Evolutionary conservation across 2,329 filamentous ascomycete species (phyloP).

Genomic region (Pseudopithomyces chartarum): DNA sequence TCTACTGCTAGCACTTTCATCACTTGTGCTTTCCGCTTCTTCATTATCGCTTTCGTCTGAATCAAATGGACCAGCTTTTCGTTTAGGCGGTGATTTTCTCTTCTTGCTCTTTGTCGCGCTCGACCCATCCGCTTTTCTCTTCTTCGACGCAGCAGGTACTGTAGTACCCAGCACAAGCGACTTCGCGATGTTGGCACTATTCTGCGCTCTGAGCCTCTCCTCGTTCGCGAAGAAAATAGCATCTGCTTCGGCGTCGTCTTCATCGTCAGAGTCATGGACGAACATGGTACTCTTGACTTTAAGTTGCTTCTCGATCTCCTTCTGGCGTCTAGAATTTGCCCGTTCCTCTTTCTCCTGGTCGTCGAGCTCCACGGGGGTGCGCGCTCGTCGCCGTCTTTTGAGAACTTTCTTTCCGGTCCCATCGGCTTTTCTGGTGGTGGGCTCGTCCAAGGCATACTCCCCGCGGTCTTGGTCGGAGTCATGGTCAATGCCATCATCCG

Average conservation of each 20-base stretch:
- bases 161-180: constrained; percentile 50
- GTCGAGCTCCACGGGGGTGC: constrained; percentile 62
- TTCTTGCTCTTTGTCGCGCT: constrained; percentile 32
- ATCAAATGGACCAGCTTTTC: constrained; percentile 31
- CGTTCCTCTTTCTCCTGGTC: constrained; percentile 65
- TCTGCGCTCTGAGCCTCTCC: constrained; percentile 66
- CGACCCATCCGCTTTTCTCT: constrained; percentile 38
- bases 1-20: constrained; percentile 30
- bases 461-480: constrained; percentile 60
- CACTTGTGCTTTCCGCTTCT: constrained; percentile 27
- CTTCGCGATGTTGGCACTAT: constrained; percentile 55
- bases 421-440: constrained; percentile 63
- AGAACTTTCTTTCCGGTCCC: constrained; percentile 56
- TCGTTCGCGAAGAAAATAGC: constrained; percentile 79
- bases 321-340: constrained; percentile 65
- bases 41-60: constrained; percentile 33
- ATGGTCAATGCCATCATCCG: constrained; percentile 65
- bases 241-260: constrained; percentile 80
- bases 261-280: constrained; percentile 85
- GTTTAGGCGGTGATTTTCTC: constrained; percentile 37
- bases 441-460: constrained; percentile 71
- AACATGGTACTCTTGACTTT: constrained; percentile 85
- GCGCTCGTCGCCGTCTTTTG: constrained; percentile 64
- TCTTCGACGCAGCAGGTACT: constrained; percentile 30
- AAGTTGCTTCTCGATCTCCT: constrained; percentile 74